Conservation (phyloP, 2,329 filamentous ascomycete species). For the Acephala macrosclerotiorum region DNA sequence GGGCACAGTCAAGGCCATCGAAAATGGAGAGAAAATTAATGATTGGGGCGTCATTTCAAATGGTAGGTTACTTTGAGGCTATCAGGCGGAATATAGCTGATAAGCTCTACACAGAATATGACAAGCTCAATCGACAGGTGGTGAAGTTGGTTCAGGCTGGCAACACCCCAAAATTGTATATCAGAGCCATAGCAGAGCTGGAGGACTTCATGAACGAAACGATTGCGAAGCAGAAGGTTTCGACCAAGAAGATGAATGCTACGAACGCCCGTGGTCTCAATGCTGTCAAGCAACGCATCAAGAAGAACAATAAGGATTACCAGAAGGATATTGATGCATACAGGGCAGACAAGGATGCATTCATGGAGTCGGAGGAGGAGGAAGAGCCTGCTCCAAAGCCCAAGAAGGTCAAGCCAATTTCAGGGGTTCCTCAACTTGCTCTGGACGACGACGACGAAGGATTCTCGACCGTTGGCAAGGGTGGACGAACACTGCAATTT, state of each 20-base stretch:
- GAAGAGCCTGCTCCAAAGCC: slow-evolving; percentile 65
- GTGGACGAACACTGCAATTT: slow-evolving; percentile 88
- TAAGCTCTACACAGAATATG: slow-evolving; percentile 72
- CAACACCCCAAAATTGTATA: slow-evolving; percentile 87
- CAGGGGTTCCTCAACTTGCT: slow-evolving; percentile 58
- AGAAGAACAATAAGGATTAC: slow-evolving; percentile 98
- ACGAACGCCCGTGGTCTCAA: slow-evolving; percentile 94
- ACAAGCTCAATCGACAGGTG: slow-evolving; percentile 90
- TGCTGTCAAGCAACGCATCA: slow-evolving; percentile 96
- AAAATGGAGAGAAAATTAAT: slow-evolving; percentile 96
- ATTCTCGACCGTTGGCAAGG: slow-evolving; percentile 87
- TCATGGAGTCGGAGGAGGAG: slow-evolving; percentile 85
- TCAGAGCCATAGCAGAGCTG: slow-evolving; percentile 91
- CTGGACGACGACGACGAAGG: slow-evolving; percentile 77
- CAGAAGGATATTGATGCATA: slow-evolving; percentile 87
- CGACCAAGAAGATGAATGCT: slow-evolving; percentile 98
- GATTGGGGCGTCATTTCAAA: slow-evolving; percentile 94
- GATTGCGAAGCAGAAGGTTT: slow-evolving; percentile 93
- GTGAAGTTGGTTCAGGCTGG: slow-evolving; percentile 78
- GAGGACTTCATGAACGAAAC: slow-evolving; percentile 96
- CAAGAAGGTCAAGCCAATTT: slow-evolving; percentile 59
- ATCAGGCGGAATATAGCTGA: slow-evolving; percentile 26
- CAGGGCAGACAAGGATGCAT: slow-evolving; percentile 83
- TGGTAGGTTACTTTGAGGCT: slow-evolving; percentile 61
- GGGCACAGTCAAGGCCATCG: slow-evolving; percentile 85